Evolutionary conservation across 192 early-diverging fungal genomes (phyloP).

Genomic region (Gamsiella multidivaricata): DNA sequence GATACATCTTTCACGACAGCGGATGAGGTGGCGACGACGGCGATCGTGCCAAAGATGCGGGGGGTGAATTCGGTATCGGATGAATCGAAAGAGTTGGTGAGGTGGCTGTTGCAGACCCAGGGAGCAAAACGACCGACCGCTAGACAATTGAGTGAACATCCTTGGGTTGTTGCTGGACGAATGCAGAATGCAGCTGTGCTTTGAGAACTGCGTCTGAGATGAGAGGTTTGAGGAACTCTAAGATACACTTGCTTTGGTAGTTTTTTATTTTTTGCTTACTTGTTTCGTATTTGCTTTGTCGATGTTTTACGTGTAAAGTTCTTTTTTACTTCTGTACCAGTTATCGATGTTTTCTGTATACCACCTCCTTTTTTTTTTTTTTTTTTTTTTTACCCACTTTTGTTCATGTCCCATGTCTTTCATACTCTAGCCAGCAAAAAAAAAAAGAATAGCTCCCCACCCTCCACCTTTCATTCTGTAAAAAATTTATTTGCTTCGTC

Average conservation of each 20-base stretch:
- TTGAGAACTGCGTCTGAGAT: too few relatives aligned
- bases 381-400: too few relatives aligned
- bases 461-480: too few relatives aligned
- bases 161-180: constrained; percentile 59
- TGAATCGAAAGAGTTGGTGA: constrained; percentile 64
- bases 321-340: not conserved
- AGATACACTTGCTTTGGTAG: not conserved
- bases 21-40: constrained; percentile 1
- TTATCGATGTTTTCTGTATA: not conserved
- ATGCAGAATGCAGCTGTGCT: too few relatives aligned
- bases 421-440: not conserved
- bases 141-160: constrained; percentile 52
- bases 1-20: not conserved
- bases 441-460: too few relatives aligned
- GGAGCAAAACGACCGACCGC: constrained; percentile 58
- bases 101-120: constrained; percentile 55
- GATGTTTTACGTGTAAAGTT: not conserved
- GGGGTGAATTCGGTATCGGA: constrained; percentile 30
- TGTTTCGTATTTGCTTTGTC: not conserved
- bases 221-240: too few relatives aligned
- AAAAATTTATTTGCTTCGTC: too few relatives aligned
- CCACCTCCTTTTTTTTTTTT: not conserved
- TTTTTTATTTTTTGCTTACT: not conserved
- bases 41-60: constrained; percentile 40
- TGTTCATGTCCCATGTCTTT: too few relatives aligned